Evolutionary conservation across 305 asterid species (phyloP).

Genomic region (Solanum hybrid): DNA sequence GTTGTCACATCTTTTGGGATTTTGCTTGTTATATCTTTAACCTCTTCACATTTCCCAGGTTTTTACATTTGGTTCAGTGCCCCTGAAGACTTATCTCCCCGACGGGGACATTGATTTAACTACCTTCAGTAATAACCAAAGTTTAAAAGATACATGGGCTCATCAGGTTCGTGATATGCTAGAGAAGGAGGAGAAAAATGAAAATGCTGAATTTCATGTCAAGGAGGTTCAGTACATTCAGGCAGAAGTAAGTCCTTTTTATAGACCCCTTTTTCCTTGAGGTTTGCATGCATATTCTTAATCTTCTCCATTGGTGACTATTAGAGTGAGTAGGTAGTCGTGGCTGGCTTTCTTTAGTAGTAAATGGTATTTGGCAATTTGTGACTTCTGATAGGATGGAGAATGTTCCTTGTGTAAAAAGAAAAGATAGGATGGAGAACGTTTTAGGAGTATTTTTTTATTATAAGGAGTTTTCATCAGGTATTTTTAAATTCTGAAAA

Average conservation of each 20-base stretch:
- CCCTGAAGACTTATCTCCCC: conserved; percentile 90
- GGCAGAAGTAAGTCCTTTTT: conserved; percentile 57
- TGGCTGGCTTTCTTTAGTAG: neutral
- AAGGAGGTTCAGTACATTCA: conserved; percentile 89
- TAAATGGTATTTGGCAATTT: neutral
- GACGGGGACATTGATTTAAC: conserved; percentile 94
- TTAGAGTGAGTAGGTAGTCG: neutral
- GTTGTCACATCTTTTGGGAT: neutral
- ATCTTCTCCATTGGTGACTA: neutral
- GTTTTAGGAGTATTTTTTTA: neutral
- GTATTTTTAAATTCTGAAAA: neutral
- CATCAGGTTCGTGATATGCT: conserved; percentile 74
- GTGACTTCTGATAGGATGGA: neutral
- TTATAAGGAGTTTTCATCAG: neutral
- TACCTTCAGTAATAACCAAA: conserved; percentile 64
- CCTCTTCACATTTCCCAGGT: conserved; percentile 32
- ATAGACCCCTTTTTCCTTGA: neutral
- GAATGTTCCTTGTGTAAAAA: neutral
- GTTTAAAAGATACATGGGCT: conserved; percentile 73
- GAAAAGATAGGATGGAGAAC: neutral
- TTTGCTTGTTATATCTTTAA: neutral
- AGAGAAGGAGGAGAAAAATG: conserved; percentile 74
- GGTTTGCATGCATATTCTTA: neutral
- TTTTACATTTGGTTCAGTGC: conserved; percentile 90
- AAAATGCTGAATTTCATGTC: conserved; percentile 74